Percentiles rank a stretch among this genome's conserved stretches.
These are phyloP conservation scores for Crucibulum laeve DNA, from an alignment of 768 basidiomycete species.

Conservation along the genomic window DNA sequence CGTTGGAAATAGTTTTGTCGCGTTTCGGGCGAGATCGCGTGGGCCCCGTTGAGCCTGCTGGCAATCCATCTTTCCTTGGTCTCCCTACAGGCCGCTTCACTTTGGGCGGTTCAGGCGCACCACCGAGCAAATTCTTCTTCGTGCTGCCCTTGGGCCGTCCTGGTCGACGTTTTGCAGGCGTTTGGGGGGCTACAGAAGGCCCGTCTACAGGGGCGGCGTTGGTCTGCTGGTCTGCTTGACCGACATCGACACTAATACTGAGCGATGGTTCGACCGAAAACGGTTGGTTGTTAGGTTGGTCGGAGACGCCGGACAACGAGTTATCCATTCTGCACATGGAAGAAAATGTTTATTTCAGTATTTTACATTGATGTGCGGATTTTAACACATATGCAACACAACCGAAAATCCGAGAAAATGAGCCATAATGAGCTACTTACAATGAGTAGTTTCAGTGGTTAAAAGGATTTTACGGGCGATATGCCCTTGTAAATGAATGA, in stretches of 20 bases:
- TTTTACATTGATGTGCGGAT: neutral
- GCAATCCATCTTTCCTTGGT: slow-evolving; percentile 78
- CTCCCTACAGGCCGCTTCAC: slow-evolving; percentile 77
- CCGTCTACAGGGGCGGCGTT: neutral
- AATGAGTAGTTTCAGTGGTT: no score
- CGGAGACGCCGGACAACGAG: neutral
- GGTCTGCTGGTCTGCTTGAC: neutral
- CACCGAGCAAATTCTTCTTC: slow-evolving; percentile 51
- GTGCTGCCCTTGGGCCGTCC: slow-evolving; percentile 80
- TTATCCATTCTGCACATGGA: slow-evolving; percentile 4
- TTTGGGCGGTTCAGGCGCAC: slow-evolving; percentile 38
- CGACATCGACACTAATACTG: neutral
- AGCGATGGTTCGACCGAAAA: slow-evolving; percentile 1
- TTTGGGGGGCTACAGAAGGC: neutral
- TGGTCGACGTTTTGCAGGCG: slow-evolving; percentile 55
- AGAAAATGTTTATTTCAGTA: slow-evolving; percentile 2
- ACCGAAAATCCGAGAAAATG: no score
- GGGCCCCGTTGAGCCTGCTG: slow-evolving; percentile 66
- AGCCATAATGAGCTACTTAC: no score
- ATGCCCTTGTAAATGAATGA: neutral
- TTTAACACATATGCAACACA: no score
- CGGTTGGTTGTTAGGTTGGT: neutral
- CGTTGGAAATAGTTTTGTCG: slow-evolving; percentile 1
- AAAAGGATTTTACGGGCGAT: no score
- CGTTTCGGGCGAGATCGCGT: slow-evolving; percentile 19